Conservation (phyloP, 1,139 yeast species). For the Kodamaea arcana region DNA sequence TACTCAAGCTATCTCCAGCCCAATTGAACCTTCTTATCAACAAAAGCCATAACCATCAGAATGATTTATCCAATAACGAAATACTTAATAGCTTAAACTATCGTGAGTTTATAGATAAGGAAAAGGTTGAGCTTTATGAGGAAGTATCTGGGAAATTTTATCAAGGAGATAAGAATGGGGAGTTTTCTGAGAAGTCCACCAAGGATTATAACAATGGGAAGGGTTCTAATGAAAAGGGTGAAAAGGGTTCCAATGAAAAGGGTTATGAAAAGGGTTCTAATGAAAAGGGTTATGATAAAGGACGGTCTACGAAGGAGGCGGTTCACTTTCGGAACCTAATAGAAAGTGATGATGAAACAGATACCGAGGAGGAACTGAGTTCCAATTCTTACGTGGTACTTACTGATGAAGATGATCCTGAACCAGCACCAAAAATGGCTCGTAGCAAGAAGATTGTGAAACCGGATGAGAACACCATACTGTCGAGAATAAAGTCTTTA, state of each 20-base stretch:
- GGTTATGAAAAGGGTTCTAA: conserved; percentile 18
- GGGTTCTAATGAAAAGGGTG: conserved; percentile 15
- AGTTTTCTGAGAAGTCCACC: no score
- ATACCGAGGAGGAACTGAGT: conserved; percentile 8
- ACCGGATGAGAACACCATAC: conserved; percentile 10
- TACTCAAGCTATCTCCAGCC: conserved; percentile 26
- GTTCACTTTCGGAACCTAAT: conserved; percentile 12
- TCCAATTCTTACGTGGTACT: conserved; percentile 34
- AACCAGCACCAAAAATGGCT: conserved; percentile 2
- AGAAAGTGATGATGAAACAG: conserved; percentile 10
- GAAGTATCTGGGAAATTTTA: no score
- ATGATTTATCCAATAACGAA: conserved; percentile 12
- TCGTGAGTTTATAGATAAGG: conserved; percentile 28
- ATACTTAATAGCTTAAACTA: conserved; percentile 21
- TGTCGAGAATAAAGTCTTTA: conserved; percentile 13
- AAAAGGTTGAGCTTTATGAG: conserved; percentile 26
- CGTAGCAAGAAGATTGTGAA: no score
- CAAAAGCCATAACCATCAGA: conserved; percentile 13
- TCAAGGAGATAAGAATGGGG: conserved; percentile 4
- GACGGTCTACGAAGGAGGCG: no score
- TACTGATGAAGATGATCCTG: conserved; percentile 11
- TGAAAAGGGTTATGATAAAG: conserved; percentile 18
- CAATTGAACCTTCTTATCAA: conserved; percentile 31
- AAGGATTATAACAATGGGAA: conserved; percentile 17
- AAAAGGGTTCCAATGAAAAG: conserved; percentile 7